Evolutionary conservation across 2,329 filamentous ascomycete species (phyloP).

Genomic region (Hyphodiscus sp.): DNA sequence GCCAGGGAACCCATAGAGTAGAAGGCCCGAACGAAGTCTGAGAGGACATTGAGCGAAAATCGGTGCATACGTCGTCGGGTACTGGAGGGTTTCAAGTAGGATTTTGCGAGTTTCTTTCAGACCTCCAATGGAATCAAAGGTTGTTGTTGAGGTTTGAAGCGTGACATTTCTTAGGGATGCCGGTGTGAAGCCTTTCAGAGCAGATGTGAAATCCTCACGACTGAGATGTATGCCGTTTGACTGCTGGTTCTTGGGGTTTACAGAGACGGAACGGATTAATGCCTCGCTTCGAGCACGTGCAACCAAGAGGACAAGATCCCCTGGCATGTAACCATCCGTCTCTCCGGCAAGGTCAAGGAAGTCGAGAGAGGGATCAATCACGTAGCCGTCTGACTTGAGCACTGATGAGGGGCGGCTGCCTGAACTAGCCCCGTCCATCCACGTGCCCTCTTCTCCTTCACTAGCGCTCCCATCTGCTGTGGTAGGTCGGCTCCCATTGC

Average conservation of each 20-base stretch:
- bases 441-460: constrained; percentile 54
- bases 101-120: constrained; percentile 79
- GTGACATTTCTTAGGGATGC: constrained; percentile 92
- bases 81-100: constrained; percentile 91
- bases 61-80: constrained; percentile 94
- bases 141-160: constrained; percentile 85
- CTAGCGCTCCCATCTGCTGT: constrained; percentile 45
- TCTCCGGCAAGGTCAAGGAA: constrained; percentile 89
- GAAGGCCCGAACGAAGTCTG: constrained; percentile 83
- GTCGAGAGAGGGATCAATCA: constrained; percentile 71
- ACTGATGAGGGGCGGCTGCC: constrained; percentile 39
- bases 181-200: constrained; percentile 87
- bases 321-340: constrained; percentile 97
- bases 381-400: constrained; percentile 52
- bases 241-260: constrained; percentile 36
- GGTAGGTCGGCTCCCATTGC: constrained; percentile 44
- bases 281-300: constrained; percentile 87
- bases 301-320: constrained; percentile 80
- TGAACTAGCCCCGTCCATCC: constrained; percentile 69
- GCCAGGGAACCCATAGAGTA: constrained; percentile 91
- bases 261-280: constrained; percentile 70
- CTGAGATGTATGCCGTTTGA: constrained; percentile 56
- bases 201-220: constrained; percentile 72
- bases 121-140: constrained; percentile 87
- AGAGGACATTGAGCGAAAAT: constrained; percentile 96